phyloP scores from a whole-genome alignment of 306 rosid species.

The Calophaca sinica region DNA sequence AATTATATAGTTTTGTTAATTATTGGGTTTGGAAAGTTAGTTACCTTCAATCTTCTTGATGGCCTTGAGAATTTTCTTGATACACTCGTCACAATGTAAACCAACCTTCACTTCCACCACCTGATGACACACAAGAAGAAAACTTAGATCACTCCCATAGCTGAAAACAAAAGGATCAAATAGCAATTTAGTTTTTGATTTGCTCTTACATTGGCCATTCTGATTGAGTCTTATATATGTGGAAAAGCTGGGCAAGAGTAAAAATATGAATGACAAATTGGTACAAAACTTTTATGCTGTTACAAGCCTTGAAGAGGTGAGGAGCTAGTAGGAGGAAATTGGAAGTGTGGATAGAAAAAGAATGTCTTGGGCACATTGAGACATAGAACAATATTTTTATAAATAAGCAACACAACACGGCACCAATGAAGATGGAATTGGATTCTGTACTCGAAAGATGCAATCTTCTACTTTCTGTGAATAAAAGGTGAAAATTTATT shows the following conservation, averaged over 20 bases:
- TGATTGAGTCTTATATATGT: neutral
- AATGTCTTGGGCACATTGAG: no score
- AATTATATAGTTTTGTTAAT: no score
- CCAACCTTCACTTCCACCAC: slow-evolving; percentile 91
- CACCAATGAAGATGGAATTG: slow-evolving; percentile 47
- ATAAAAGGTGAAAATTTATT: slow-evolving; percentile 49
- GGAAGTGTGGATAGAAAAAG: no score
- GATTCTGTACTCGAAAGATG: slow-evolving; percentile 57
- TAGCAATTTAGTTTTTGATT: no score
- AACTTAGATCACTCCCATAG: neutral
- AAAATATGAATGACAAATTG: no score
- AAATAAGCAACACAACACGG: neutral
- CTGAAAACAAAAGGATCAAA: neutral
- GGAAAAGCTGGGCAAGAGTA: no score
- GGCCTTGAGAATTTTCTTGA: slow-evolving; percentile 89
- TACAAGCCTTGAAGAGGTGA: no score
- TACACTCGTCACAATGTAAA: slow-evolving; percentile 88
- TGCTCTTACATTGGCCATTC: slow-evolving; percentile 66
- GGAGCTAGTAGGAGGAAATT: no score
- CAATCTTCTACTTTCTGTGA: slow-evolving; percentile 39
- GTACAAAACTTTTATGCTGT: no score
- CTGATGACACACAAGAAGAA: slow-evolving; percentile 41
- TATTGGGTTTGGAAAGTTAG: neutral
- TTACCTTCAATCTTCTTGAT: slow-evolving; percentile 84
- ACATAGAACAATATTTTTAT: slow-evolving; percentile 8